These are phyloP conservation scores for Rhodosporidiobolus sp. DNA, from an alignment of 768 basidiomycete genomes.

Conservation along the genomic window DNA sequence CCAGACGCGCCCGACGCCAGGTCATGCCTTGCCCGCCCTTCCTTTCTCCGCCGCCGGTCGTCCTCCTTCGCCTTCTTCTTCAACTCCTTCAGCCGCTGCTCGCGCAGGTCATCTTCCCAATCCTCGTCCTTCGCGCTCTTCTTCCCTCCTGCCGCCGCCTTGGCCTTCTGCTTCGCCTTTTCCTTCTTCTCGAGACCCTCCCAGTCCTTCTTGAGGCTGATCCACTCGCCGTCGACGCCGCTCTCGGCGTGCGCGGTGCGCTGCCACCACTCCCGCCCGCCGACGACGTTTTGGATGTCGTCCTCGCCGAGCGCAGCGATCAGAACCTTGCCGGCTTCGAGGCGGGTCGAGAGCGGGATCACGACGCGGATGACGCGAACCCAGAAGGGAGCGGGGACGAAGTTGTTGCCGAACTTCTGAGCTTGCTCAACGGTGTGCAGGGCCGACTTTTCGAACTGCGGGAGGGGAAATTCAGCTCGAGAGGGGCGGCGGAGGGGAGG, in stretches of 20 bases:
- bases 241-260: constrained; percentile 65
- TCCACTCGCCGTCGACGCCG: constrained; percentile 53
- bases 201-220: constrained; percentile 49
- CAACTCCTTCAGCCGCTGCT: constrained; percentile 38
- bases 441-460: constrained; percentile 20
- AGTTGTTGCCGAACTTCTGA: constrained; percentile 52
- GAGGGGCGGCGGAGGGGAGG: constrained; percentile 45
- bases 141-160: background rate
- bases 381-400: constrained; percentile 50
- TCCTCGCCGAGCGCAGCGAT: constrained; percentile 35
- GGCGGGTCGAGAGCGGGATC: constrained; percentile 46
- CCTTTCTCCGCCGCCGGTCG: constrained; percentile 19
- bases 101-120: constrained; percentile 14
- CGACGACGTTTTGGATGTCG: constrained; percentile 61
- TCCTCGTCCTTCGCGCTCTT: constrained; percentile 12
- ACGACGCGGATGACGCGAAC: constrained; percentile 50
- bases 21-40: constrained; percentile 26
- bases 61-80: constrained; percentile 10
- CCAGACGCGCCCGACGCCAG: background rate
- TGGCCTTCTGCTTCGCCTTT: constrained; percentile 20
- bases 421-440: constrained; percentile 69
- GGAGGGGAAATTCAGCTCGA: background rate
- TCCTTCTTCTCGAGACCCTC: constrained; percentile 40
- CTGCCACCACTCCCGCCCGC: constrained; percentile 97
- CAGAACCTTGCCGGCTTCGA: constrained; percentile 34